Evolutionary conservation across 2,329 filamentous ascomycete species (phyloP), one percentile per base, ranked within the genome.

Genomic region (Karstenula rhodostoma): DNA sequence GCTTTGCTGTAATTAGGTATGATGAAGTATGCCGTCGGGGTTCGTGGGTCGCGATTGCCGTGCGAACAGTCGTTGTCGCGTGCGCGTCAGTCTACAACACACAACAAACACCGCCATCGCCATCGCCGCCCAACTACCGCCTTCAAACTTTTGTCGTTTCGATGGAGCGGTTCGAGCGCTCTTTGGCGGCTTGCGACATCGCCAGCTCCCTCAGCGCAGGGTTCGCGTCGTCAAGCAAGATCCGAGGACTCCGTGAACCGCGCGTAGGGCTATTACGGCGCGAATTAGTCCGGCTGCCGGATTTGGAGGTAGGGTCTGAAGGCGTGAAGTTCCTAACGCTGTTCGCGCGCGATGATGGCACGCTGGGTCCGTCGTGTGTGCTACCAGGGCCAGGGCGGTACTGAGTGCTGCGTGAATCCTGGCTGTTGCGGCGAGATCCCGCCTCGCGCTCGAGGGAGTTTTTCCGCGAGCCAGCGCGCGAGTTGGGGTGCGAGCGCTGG

Each of bases 401-500:
- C 57, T 67, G 65, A 0, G 71, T 74, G 56, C 66, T 73, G 19
- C 70, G 63, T 1, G 73, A 76, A n/a, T 76, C 71, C 57, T 75
- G 68, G 55, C 71, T 73, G 17, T 57, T 64, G 32, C 62, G 52
- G 63, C 67, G 50, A 33, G 23, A 22, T 22, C 27, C 44, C 2
- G 44, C 19, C 2, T 69, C 67, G 48, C 64, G 66, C 1, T 71
- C 70, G 33, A 66, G 64, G 3, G 71, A 74, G 29, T 66, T 67
- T 19, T 57, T 66, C 10, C 71, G 65, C 2, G 67, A 70, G 12
- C 65, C 65, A 23, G 49, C 58, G 23, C 56, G 59, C 1, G 61
- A 63, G 43, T 59, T 67, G 19, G 62, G 15, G 1, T 67, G 61
- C 8, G 62, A 67, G 37, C 53, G 60, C 33, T 69, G 59, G 48